Base-by-base conservation (phyloP, 1,284 basidiomycete species). In the Cryptococcus maquisensis region DNA sequence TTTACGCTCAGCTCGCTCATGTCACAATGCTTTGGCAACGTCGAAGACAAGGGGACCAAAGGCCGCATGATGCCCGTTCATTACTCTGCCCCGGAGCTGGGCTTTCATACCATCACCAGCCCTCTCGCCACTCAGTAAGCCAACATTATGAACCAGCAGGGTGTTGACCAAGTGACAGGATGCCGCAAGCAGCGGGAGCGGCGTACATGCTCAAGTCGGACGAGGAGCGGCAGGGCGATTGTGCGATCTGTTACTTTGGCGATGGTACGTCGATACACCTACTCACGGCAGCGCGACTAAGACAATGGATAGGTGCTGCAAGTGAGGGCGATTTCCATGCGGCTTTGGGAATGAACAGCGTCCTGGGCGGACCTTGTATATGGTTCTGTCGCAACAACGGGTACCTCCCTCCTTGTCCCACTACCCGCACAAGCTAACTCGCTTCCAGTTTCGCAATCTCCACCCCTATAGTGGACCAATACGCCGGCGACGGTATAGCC, bases 101-200 rank as follows among this genome's bases (percentile, higher is more conserved):
- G 95, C 71, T 95, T 95, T 72, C 90, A 94, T 74, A 91, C 89
- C 28, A 94, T 97, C 60, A 95, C 92, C 4, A 92, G 89, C 10
- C 89, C 93, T 0, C 80, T 97, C n/a, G 90, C 88, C 2, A 97
- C 93, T 0, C 93, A 97, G 76, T 71, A 48, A 60, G 67, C 20
- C 6, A 8, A 12, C 10, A 23, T 21, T 24, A 44, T 43, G 24
- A 3, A 24, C 15, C n/a, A 15, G 21, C 18, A 35, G 18, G 15
- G 18, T 13, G 32, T 20, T 47, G 32, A 36, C 28, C 12, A 12
- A 36, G 24, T 10, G 7, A 7, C 35, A 71, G 68, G 47, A 92
- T 97, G 60, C 94, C 93, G 0, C 92, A 96, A 76, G 94, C 92
- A 7, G 92, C 93, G 0, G 94, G 94, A 5, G 90, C 95, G 4